Conservation (phyloP, 345 rosid species). For the Syzygium aromaticum region DNA sequence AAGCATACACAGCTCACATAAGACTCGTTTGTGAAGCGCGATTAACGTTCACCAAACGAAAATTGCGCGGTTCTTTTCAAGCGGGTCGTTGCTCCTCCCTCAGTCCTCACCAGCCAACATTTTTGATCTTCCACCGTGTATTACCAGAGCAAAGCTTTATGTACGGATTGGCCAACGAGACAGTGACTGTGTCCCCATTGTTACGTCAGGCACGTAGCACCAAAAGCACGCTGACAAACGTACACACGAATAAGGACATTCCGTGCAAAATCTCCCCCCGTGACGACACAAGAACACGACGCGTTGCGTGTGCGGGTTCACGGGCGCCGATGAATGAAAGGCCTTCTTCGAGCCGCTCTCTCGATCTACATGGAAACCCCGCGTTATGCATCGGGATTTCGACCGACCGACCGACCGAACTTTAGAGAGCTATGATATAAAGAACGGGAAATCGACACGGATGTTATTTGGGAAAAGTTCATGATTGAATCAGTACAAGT, state of each 20-base stretch:
- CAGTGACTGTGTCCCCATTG: no score
- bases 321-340: neutral
- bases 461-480: neutral
- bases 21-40: neutral
- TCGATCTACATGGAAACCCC: neutral
- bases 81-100: neutral
- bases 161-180: no score
- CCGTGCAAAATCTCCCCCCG: neutral
- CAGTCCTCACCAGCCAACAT: neutral
- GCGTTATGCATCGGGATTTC: no score
- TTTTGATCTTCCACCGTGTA: no score
- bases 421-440: neutral
- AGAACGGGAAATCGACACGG: neutral
- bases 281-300: neutral
- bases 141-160: no score
- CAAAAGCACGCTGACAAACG: neutral
- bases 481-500: neutral
- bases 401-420: neutral
- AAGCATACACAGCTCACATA: neutral
- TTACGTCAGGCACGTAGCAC: neutral
- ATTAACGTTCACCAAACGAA: neutral
- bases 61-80: neutral
- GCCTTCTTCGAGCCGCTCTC: neutral
- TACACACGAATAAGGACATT: neutral
- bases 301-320: no score